A percentile compares a stretch with the other conserved stretches of the same genome.
Conservation (phyloP, 1,284 basidiomycete genomes). For the Stygiomarasmius scandens region DNA sequence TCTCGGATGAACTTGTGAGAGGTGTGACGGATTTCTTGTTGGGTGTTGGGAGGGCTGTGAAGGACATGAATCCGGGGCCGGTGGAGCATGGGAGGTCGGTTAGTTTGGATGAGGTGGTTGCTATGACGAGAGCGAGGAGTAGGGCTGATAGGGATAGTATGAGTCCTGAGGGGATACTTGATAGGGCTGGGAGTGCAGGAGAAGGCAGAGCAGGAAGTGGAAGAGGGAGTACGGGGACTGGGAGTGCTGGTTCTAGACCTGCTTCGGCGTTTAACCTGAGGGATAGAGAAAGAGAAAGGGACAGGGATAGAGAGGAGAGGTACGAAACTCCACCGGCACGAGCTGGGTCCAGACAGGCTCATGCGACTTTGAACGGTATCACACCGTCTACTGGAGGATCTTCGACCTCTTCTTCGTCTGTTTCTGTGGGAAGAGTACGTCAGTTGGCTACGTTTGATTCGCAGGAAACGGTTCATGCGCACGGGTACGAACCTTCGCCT, state of each 20-base stretch:
- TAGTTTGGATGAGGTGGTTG: slow-evolving; percentile 50
- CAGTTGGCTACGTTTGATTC: slow-evolving; percentile 40
- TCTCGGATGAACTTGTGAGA: slow-evolving; percentile 76
- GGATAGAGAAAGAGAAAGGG: slow-evolving; percentile 23
- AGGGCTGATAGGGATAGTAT: slow-evolving; percentile 27
- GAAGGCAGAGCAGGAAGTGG: slow-evolving; percentile 39
- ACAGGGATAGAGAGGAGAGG: slow-evolving; percentile 26
- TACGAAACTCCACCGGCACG: slow-evolving; percentile 32
- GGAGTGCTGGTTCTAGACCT: slow-evolving; percentile 41
- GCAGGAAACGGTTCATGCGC: slow-evolving; percentile 44
- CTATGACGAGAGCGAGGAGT: slow-evolving; percentile 5
- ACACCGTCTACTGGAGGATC: slow-evolving; percentile 22
- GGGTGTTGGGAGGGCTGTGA: slow-evolving; percentile 68
- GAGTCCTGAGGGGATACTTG: slow-evolving; percentile 29
- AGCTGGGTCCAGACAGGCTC: slow-evolving; percentile 1
- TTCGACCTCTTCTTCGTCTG: slow-evolving; percentile 45
- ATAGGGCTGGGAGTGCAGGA: slow-evolving; percentile 22
- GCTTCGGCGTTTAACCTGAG: slow-evolving; percentile 27
- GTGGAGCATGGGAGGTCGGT: slow-evolving; percentile 47
- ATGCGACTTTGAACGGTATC: slow-evolving; percentile 18
- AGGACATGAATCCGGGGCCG: slow-evolving; percentile 48
- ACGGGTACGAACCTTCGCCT: slow-evolving; percentile 62
- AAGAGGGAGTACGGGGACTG: slow-evolving; percentile 54
- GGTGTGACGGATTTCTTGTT: slow-evolving; percentile 73
- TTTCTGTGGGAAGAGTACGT: slow-evolving; percentile 55